These are phyloP conservation scores for Brassica cretica DNA, from an alignment of 345 rosid species.

Conservation along the genomic window DNA sequence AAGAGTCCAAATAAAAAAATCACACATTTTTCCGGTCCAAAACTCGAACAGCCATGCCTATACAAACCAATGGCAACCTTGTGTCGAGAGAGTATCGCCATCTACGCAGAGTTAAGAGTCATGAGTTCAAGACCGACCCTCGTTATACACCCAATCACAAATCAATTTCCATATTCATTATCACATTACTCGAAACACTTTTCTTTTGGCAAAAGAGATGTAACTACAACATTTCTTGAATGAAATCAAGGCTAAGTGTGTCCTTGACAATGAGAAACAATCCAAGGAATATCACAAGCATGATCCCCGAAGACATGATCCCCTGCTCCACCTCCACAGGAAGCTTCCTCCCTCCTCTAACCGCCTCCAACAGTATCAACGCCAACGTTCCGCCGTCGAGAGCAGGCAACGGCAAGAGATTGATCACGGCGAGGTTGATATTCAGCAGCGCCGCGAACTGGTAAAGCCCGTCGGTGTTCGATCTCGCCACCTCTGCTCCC, in stretches of 20 bases:
- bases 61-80: not conserved
- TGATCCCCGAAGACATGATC: constrained; percentile 88
- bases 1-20: too few species aligned
- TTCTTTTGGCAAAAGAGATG: constrained; percentile 9
- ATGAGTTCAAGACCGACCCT: not conserved
- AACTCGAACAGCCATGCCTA: not conserved
- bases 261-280: constrained; percentile 34
- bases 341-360: constrained; percentile 89
- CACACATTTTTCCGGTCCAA: too few species aligned
- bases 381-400: constrained; percentile 94
- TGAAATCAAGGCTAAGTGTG: constrained; percentile 60
- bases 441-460: constrained; percentile 91
- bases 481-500: constrained; percentile 97
- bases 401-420: constrained; percentile 92
- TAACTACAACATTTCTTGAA: constrained; percentile 73
- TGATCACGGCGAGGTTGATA: constrained; percentile 85
- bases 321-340: constrained; percentile 88
- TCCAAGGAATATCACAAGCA: constrained; percentile 78
- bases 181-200: constrained; percentile 15
- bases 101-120: not conserved
- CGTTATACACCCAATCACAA: not conserved
- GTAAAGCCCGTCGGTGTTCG: constrained; percentile 80
- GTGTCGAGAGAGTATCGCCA: not conserved
- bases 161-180: not conserved
- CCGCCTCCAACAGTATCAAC: constrained; percentile 81